These are phyloP conservation scores for Rosa chinensis DNA, from an alignment of 306 rosid genomes.

Conservation along the genomic window DNA sequence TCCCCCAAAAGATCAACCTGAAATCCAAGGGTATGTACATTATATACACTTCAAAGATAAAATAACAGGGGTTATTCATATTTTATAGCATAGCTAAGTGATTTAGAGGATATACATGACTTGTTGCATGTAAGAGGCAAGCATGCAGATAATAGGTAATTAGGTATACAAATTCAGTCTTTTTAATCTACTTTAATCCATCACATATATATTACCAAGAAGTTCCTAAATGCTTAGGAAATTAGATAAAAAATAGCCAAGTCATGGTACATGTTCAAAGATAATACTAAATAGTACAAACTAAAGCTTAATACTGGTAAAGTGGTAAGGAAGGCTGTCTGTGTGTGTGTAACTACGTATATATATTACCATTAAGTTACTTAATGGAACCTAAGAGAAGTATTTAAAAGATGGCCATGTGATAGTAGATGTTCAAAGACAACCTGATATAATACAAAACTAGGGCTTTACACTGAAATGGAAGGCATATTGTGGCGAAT, in stretches of 20 bases:
- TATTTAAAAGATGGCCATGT: not conserved
- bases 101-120: not conserved
- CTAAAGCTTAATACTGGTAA: not conserved
- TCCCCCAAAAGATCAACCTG: constrained; percentile 98
- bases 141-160: not conserved
- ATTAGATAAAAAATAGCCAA: not conserved
- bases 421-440: not conserved
- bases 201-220: not conserved
- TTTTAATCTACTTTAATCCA: not conserved
- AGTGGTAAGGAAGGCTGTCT: not conserved
- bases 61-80: not conserved
- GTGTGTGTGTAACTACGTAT: not conserved
- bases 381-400: not conserved
- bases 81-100: not conserved
- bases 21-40: constrained; percentile 30
- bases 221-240: not conserved
- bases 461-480: not conserved
- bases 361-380: not conserved
- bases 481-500: not conserved
- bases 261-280: not conserved
- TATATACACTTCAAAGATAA: constrained; percentile 19
- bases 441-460: not conserved
- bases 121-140: not conserved
- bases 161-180: not conserved
- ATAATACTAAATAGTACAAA: not conserved